Evolutionary conservation across 2,329 filamentous ascomycete species (phyloP), one percentile per base, ranked within the genome.

Genomic region (Alternaria atra): DNA sequence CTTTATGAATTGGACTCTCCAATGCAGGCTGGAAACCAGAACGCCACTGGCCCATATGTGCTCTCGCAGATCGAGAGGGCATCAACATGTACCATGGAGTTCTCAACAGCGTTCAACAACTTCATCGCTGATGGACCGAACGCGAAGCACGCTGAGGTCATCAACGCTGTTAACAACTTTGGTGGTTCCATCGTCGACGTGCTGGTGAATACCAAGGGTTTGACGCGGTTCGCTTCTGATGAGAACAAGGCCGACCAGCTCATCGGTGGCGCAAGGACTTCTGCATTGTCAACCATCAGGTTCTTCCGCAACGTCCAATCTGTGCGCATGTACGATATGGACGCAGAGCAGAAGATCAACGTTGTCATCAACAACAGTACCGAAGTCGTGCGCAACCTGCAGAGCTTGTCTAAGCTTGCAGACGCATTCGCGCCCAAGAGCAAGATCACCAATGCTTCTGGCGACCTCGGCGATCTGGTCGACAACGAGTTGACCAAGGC

Each of bases 21-120:
- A 20, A 98, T 98, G 93, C 94, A 98, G 78, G 95, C 94, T 40
- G 95, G 95, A 79, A 99, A 99, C 82, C 95, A 98, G 81, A 99
- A 96, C 73, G 95, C 95, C 1, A 97, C 94, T 40, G 93, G 95
- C 13, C 88, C 94, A 1, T 98, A 96, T 76, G 94, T 99, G 12
- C 85, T 99, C 52, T 98, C 94, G 2, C 94, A 98, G 78, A 94
- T 98, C 60, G 95, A 99, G 77, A 99, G 98, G 83, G 94, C 95
- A 0, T 95, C 94, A 7, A 89, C 93, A 9, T 97, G 90, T 67
- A 93, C 95, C 12, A 98, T 96, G 80, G 95, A 99, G 77, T 99
- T 99, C 80, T 95, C 94, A 1, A 98, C 94, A 0, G 90, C 95
- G 0, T 99, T 98, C 85, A 99, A 97, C 83, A 97, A 97, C 80